Conservation (phyloP, 768 basidiomycete genomes). For the Hygrophorus russula region DNA sequence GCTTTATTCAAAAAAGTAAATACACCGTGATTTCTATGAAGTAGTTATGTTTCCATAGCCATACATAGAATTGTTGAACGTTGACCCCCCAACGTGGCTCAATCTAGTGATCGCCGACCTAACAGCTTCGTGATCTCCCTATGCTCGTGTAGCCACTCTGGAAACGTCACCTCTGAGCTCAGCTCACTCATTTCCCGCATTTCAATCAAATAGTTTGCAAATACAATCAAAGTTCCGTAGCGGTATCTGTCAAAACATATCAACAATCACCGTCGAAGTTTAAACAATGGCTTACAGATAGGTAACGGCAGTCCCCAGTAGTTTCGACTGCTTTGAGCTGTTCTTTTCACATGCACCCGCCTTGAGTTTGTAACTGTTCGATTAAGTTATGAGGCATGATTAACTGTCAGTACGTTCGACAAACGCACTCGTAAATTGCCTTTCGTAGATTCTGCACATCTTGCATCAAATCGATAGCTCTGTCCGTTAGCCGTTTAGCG, state of each 20-base stretch:
- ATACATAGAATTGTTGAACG: no score
- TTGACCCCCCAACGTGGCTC: neutral
- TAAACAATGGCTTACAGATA: slow-evolving; percentile 50
- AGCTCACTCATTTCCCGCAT: slow-evolving; percentile 26
- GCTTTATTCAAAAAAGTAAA: no score
- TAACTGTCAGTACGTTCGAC: neutral
- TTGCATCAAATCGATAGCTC: slow-evolving; percentile 85
- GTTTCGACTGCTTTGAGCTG: slow-evolving; percentile 62
- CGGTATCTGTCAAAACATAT: slow-evolving; percentile 42
- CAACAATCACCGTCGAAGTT: neutral
- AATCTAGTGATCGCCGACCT: slow-evolving; percentile 60
- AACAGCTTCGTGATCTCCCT: slow-evolving; percentile 76
- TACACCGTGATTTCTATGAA: no score
- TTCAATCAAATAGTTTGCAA: slow-evolving; percentile 92
- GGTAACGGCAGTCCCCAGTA: slow-evolving; percentile 72
- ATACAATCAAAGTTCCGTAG: slow-evolving; percentile 87
- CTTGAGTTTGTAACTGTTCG: slow-evolving; percentile 78
- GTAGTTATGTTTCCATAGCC: no score
- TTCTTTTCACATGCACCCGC: slow-evolving; percentile 74
- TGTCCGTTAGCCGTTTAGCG: slow-evolving; percentile 84
- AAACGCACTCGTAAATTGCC: slow-evolving; percentile 83
- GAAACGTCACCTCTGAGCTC: slow-evolving; percentile 46
- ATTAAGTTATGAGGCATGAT: neutral
- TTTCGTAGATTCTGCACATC: slow-evolving; percentile 95
- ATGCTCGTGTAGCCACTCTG: slow-evolving; percentile 72